Base-by-base conservation (phyloP, 2,329 filamentous ascomycete genomes). In the Fusarium pininemorale region DNA sequence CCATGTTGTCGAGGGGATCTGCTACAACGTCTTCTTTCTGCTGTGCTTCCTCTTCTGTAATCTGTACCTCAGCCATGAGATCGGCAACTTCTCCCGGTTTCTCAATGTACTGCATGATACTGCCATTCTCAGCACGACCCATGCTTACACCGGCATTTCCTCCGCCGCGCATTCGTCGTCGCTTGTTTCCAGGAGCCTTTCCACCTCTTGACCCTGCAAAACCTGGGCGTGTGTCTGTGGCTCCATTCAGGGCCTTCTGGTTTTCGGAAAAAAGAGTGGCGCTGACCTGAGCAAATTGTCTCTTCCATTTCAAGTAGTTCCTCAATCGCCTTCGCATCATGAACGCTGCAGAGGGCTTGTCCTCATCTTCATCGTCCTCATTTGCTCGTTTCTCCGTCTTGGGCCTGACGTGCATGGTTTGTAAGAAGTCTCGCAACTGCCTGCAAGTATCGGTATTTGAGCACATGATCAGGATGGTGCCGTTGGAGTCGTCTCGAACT, bases 391-490 rank as follows among this genome's bases (percentile, higher is more conserved):
- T 82, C 58, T 88, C 85, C 50, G 78, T 80, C 77, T 81, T 87
- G 60, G 90, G 87, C 61, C 89, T 90, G 35, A 95, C 88, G 79
- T 97, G 90, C 94, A 98, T 98, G 12, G 91, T 95, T 80, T 97
- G 93, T 26, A 99, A 85, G 80, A 96, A 98, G 80, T 98, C 96
- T 73, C 94, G 91, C 47, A 99, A 86, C 78, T 99, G 96, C 20
- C 93, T 90, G 79, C 94, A 97, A 14, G 94, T 97, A 63, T 91
- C 90, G 64, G 93, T 91, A 78, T 97, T 96, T 32, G 92, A 92
- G 80, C 96, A 98, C 96, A 99, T 98, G 80, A 99, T 94, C 39
- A 99, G 85, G 56, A 98, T 94, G 6, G 94, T 94, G n/a, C 94
- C 93, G 79, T 95, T 97, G 1, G 95, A 97, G 77, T 95, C 94